These are phyloP conservation scores for Xylaria longipes DNA, from an alignment of 495 filamentous ascomycete species.

Conservation along the genomic window DNA sequence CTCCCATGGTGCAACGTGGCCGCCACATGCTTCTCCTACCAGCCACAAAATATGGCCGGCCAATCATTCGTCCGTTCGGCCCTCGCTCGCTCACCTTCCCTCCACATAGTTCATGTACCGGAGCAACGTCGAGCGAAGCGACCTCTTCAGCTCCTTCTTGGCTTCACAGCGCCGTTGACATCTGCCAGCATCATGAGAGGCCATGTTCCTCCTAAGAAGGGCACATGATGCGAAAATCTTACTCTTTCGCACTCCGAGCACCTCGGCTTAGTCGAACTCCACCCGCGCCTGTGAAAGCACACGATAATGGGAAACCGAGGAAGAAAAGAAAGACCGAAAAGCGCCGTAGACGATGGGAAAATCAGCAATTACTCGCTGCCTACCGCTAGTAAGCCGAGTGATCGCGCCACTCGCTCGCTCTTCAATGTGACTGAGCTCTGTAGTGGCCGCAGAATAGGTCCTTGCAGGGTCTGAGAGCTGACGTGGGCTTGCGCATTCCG, in stretches of 20 bases:
- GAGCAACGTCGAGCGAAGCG: constrained; percentile 4
- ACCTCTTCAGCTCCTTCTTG: constrained; percentile 25
- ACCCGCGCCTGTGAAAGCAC: not conserved
- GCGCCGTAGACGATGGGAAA: not conserved
- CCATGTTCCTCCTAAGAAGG: not conserved
- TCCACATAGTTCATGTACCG: constrained; percentile 23
- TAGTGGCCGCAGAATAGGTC: not conserved
- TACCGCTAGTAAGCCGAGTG: constrained; percentile 15
- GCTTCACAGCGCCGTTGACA: constrained; percentile 7
- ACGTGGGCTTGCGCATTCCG: constrained; percentile 13
- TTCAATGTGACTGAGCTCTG: constrained; percentile 1
- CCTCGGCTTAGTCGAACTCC: constrained; percentile 12
- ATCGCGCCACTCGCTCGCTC: constrained; percentile 16
- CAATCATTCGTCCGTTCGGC: not conserved
- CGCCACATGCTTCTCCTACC: constrained; percentile 22
- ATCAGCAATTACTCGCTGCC: constrained; percentile 6
- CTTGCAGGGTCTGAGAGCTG: constrained; percentile 7
- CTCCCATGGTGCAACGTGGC: constrained; percentile 23
- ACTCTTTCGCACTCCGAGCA: constrained; percentile 22
- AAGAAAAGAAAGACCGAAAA: not conserved
- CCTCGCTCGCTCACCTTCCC: not conserved
- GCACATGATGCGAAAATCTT: constrained; percentile 23
- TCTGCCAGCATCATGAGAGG: not conserved
- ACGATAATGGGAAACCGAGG: not conserved
- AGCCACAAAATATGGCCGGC: constrained; percentile 13